Base-by-base conservation (phyloP, 306 rosid genomes). In the Rubus parviflorus region DNA sequence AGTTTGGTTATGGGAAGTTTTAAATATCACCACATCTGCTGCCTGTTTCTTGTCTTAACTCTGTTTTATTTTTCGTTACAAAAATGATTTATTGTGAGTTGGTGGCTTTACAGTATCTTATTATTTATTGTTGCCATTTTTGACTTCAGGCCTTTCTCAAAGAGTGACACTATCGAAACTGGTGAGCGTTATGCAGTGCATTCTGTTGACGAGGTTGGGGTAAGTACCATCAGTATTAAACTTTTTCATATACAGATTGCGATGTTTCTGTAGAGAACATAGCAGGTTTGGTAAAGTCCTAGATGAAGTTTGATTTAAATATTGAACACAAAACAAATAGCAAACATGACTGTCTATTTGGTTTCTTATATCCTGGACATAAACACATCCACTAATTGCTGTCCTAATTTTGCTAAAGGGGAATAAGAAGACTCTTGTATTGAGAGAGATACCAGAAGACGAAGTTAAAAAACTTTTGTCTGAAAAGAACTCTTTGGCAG, bases 401-500 rank as follows among this genome's bases (percentile, higher is more conserved):
- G 53, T 79, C 40, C 43, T 81, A 74, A 79, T 81, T 12, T 89
- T 47, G 73, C 70, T 82, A 22, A 23, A 95, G 98, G 96, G 96
- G 51, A 83, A 70, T 60, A 91, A 77, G 86, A 91, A 87, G 84
- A 90, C 91, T 61, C 96, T 95, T 78, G 81, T 95, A 66, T 83
- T 95, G 83, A 86, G 93, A 78, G 98, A 95, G 92, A 92, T 95
- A 77, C 97, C 97, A 54, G 98, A 92, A 78, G 87, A 81, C 63
- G 82, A 76, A 84, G 87, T 89, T 15, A 81, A 87, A 10, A 75
- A 70, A 47, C 71, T 77, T 76, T 80, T 95, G 73, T 85, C 89
- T 63, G 80, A 82, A 49, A 82, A 83, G 84, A 92, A 92, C 75
- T 92, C 74, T 88, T 89, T 95, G 84, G 96, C 97, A 62, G 85